phyloP scores from a whole-genome alignment of 2,329 filamentous ascomycete species.

The Phyllosticta citrichinensis region DNA sequence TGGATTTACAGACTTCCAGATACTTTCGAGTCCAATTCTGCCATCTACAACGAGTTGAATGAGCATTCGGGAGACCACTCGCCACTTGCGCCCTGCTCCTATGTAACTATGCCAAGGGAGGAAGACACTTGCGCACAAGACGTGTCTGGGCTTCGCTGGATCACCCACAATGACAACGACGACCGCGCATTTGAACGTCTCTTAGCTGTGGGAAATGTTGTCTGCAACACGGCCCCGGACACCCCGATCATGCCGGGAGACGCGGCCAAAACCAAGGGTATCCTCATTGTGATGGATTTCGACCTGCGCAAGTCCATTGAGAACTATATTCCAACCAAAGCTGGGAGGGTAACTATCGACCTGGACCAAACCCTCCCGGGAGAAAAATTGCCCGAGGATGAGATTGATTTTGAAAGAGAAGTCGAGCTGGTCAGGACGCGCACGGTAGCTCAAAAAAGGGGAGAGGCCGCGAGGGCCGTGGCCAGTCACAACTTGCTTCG shows the following conservation, averaged over 20 bases:
- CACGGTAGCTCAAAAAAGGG: slow-evolving; percentile 25
- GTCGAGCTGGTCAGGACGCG: slow-evolving; percentile 30
- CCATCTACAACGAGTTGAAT: slow-evolving; percentile 20
- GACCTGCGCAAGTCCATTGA: slow-evolving; percentile 23
- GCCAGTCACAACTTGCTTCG: slow-evolving; percentile 20
- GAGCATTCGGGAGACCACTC: slow-evolving; percentile 18
- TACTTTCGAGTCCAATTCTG: slow-evolving; percentile 11
- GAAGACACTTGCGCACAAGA: slow-evolving; percentile 25
- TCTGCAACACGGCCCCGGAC: slow-evolving; percentile 6
- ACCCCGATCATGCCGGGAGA: slow-evolving; percentile 7
- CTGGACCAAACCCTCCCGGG: slow-evolving; percentile 28
- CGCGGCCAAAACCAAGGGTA: slow-evolving; percentile 19
- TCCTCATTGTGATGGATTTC: slow-evolving; percentile 30
- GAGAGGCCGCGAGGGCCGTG: slow-evolving; percentile 20
- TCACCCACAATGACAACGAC: slow-evolving; percentile 9
- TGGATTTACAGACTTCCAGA: slow-evolving; percentile 30
- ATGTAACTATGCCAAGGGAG: slow-evolving; percentile 25
- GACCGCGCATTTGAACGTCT: slow-evolving; percentile 21
- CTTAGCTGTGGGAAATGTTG: slow-evolving; percentile 24
- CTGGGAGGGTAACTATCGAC: slow-evolving; percentile 18
- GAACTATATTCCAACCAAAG: background rate
- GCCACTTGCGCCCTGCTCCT: slow-evolving; percentile 28
- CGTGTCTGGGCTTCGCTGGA: slow-evolving; percentile 27
- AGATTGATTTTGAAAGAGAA: slow-evolving; percentile 31
- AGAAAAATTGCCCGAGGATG: slow-evolving; percentile 29